Conservation (phyloP, 2,329 filamentous ascomycete genomes). For the Colletotrichum liaoningense region DNA sequence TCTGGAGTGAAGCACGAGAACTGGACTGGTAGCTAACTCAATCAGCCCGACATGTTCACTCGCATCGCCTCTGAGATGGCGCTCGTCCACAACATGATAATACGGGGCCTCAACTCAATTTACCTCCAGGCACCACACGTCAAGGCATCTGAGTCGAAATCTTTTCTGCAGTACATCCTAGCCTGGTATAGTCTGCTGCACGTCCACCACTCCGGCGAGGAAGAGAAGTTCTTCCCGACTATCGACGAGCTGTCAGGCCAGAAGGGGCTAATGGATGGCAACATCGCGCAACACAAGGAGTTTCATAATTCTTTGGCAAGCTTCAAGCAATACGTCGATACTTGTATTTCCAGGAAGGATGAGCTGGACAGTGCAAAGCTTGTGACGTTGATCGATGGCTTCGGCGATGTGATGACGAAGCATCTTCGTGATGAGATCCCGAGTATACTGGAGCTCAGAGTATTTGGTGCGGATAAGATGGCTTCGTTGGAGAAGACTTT, state of each 20-base stretch:
- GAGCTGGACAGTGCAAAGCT: slow-evolving; percentile 43
- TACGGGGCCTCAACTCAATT: slow-evolving; percentile 51
- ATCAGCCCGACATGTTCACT: slow-evolving; percentile 43
- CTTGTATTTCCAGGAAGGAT: slow-evolving; percentile 37
- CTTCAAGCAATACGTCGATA: slow-evolving; percentile 43
- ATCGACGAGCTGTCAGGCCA: slow-evolving; percentile 49
- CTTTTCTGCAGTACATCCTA: slow-evolving; percentile 47
- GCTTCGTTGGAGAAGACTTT: slow-evolving; percentile 31
- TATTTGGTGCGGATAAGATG: slow-evolving; percentile 41
- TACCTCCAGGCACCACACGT: slow-evolving; percentile 51
- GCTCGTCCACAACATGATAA: slow-evolving; percentile 47
- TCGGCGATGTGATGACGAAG: slow-evolving; percentile 42
- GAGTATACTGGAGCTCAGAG: slow-evolving; percentile 42
- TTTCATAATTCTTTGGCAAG: slow-evolving; percentile 48
- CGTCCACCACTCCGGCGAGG: slow-evolving; percentile 53
- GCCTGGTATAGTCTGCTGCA: slow-evolving; percentile 47
- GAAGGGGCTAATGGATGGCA: slow-evolving; percentile 52
- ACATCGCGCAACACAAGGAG: slow-evolving; percentile 53
- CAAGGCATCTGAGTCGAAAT: slow-evolving; percentile 44
- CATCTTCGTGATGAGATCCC: slow-evolving; percentile 49
- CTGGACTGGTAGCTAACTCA: background rate
- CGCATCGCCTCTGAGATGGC: slow-evolving; percentile 45
- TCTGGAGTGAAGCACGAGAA: too few relatives aligned
- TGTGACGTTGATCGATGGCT: slow-evolving; percentile 43
- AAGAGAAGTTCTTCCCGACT: slow-evolving; percentile 50